phyloP scores from a whole-genome alignment of 108 stramenopile species.

The Cyclotella cryptica region DNA sequence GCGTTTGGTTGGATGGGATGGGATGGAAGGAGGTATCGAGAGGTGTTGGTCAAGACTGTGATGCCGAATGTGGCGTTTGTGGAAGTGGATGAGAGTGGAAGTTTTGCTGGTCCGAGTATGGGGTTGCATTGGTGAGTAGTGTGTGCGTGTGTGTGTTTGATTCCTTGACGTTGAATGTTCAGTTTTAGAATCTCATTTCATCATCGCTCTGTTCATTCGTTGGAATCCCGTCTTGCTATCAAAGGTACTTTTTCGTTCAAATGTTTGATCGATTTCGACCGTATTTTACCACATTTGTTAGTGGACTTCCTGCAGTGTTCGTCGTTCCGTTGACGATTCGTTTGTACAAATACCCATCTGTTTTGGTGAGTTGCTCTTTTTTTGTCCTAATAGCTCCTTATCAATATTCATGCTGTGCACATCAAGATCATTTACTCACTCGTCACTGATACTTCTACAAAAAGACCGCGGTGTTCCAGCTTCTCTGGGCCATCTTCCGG shows the following conservation, averaged over 20 bases:
- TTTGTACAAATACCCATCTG: conserved; percentile 68
- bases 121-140: conserved; percentile 70
- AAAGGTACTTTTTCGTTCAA: conserved; percentile 77
- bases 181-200: too few species aligned
- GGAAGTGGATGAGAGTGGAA: conserved; percentile 53
- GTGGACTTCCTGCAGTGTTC: conserved; percentile 62
- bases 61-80: conserved; percentile 40
- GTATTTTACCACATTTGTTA: conserved; percentile 66
- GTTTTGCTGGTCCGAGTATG: conserved; percentile 62
- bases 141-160: too few species aligned
- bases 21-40: conserved; percentile 8
- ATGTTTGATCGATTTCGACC: conserved; percentile 76
- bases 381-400: background rate
- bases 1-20: conserved; percentile 46
- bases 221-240: background rate
- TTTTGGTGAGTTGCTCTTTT: conserved; percentile 54
- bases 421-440: conserved; percentile 5
- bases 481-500: conserved; percentile 66
- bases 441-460: background rate
- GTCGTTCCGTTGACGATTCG: conserved; percentile 69
- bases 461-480: conserved; percentile 56
- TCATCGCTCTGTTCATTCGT: too few species aligned
- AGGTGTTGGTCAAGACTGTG: conserved; percentile 24
- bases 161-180: too few species aligned
- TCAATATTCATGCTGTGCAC: too few species aligned